Conservation (phyloP, 2,329 filamentous ascomycete species). For the Lachnellula arida region DNA sequence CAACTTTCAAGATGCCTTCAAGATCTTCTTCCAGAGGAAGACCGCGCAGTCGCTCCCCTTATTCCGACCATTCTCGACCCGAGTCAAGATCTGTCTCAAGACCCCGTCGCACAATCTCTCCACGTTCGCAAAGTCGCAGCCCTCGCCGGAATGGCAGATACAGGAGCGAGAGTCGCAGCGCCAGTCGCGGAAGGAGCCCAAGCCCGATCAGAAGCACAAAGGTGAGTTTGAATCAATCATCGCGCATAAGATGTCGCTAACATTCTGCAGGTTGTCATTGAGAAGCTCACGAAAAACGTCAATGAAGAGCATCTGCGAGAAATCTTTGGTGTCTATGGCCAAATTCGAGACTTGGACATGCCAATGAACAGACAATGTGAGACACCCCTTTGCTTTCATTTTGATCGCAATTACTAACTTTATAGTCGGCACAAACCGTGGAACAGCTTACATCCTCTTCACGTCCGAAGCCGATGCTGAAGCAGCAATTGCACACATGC, state of each 20-base stretch:
- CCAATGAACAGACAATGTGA: constrained; percentile 83
- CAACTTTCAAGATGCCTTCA: constrained; percentile 20
- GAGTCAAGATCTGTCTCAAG: constrained; percentile 23
- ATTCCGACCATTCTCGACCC: constrained; percentile 24
- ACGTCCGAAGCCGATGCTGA: constrained; percentile 74
- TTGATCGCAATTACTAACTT: constrained; percentile 20
- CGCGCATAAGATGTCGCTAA: constrained; percentile 9
- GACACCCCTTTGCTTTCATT: constrained; percentile 26
- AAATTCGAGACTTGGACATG: constrained; percentile 81
- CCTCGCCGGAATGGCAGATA: constrained; percentile 28
- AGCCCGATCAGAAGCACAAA: constrained; percentile 48
- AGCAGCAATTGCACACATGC: constrained; percentile 90
- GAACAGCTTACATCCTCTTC: constrained; percentile 90
- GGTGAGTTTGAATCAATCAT: constrained; percentile 33
- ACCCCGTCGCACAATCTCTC: constrained; percentile 29
- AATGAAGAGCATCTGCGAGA: constrained; percentile 83
- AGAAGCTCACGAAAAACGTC: constrained; percentile 93
- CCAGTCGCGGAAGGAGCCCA: constrained; percentile 27
- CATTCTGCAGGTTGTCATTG: constrained; percentile 74
- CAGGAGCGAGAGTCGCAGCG: constrained; percentile 30
- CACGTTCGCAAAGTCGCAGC: constrained; percentile 25
- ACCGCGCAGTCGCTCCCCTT: constrained; percentile 26
- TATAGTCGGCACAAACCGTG: constrained; percentile 80
- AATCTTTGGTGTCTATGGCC: constrained; percentile 86
- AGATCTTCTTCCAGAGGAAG: constrained; percentile 25